phyloP scores from a whole-genome alignment of 1,284 basidiomycete genomes.

The Malassezia furfur region DNA sequence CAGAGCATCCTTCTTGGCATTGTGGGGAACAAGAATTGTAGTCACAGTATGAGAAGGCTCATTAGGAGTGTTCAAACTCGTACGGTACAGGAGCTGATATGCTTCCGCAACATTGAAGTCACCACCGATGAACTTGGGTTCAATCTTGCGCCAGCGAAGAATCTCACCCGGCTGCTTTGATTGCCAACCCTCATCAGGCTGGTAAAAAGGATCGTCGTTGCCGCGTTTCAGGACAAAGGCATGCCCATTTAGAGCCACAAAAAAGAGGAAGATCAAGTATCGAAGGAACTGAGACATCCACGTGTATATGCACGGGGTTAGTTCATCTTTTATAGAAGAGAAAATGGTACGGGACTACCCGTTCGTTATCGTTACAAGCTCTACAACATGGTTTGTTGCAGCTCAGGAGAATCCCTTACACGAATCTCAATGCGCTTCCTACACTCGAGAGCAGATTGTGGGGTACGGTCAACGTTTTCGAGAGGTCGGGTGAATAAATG shows the following conservation, averaged over 20 bases:
- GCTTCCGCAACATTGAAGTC: background rate
- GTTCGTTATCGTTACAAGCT: no score
- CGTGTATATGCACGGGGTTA: background rate
- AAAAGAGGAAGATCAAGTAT: background rate
- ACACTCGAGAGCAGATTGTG: no score
- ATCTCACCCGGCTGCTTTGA: constrained; percentile 22
- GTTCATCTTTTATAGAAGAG: background rate
- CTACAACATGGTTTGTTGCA: background rate
- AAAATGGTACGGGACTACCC: background rate
- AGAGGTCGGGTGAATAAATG: no score
- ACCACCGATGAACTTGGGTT: constrained; percentile 8
- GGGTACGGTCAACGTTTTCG: no score
- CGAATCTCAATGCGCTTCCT: no score
- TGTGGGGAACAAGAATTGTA: constrained; percentile 25
- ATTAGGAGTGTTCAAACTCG: background rate
- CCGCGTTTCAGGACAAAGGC: background rate
- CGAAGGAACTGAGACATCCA: background rate
- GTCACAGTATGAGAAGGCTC: constrained; percentile 18
- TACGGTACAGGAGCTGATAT: constrained; percentile 28
- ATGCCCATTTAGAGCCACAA: background rate
- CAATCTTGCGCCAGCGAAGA: constrained; percentile 21
- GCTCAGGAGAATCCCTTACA: background rate
- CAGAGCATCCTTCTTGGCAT: constrained; percentile 21
- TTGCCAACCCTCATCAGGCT: constrained; percentile 11
- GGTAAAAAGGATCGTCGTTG: background rate